Evolutionary conservation across 2,329 filamentous ascomycete genomes (phyloP).

Genomic region (Trichoderma harzianum): DNA sequence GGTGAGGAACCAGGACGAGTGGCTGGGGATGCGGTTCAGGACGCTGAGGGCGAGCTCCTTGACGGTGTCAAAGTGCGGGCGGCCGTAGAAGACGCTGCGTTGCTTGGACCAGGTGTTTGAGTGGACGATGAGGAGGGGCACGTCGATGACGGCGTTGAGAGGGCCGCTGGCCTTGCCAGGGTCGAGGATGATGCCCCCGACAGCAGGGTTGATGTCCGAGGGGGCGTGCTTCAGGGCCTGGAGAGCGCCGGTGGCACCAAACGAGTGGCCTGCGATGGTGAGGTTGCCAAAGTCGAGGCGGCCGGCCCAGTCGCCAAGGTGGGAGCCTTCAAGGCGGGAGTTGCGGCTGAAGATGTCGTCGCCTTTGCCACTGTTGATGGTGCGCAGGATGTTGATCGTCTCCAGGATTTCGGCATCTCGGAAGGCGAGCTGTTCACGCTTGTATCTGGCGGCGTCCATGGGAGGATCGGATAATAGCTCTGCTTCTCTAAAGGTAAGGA

Average conservation of each 20-base stretch:
- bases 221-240: conserved; percentile 52
- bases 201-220: conserved; percentile 38
- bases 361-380: conserved; percentile 41
- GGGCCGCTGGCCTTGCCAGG: conserved; percentile 63
- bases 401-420: conserved; percentile 50
- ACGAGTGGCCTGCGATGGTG: conserved; percentile 61
- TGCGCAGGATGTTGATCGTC: conserved; percentile 38
- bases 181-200: conserved; percentile 60
- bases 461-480: conserved; percentile 33
- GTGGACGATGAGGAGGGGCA: conserved; percentile 60
- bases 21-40: conserved; percentile 41
- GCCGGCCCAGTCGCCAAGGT: conserved; percentile 47
- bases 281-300: conserved; percentile 53
- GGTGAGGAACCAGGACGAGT: conserved; percentile 53
- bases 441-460: conserved; percentile 39
- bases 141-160: conserved; percentile 55
- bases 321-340: conserved; percentile 44
- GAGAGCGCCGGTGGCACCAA: conserved; percentile 62
- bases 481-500: conserved; percentile 35
- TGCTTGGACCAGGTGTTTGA: conserved; percentile 60
- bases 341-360: conserved; percentile 38
- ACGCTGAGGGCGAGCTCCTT: conserved; percentile 50
- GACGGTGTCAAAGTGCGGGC: conserved; percentile 63
- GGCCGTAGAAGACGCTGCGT: conserved; percentile 57
- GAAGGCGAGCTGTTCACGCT: conserved; percentile 46